These are phyloP conservation scores for Podaxis mareebaensis DNA, from an alignment of 768 basidiomycete species.

Conservation along the genomic window DNA sequence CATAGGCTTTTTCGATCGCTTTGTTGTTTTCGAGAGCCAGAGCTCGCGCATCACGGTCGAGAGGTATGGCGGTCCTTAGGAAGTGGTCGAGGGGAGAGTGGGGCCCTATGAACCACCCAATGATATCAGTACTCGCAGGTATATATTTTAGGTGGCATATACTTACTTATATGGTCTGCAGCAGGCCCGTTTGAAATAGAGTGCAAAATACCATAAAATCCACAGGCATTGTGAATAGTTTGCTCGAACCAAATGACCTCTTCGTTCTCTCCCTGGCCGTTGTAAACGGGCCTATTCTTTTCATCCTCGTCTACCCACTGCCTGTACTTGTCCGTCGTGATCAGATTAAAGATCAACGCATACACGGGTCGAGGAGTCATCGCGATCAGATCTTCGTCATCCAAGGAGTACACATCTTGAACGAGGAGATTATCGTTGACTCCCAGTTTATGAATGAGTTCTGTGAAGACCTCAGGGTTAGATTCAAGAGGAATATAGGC, in stretches of 20 bases:
- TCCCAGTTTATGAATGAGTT: slow-evolving; percentile 32
- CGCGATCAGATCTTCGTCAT: slow-evolving; percentile 32
- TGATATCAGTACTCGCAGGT: not conserved
- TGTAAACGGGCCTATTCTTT: slow-evolving; percentile 25
- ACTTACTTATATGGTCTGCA: slow-evolving; percentile 25
- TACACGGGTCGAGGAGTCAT: slow-evolving; percentile 31
- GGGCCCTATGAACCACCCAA: slow-evolving; percentile 18
- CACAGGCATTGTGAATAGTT: slow-evolving; percentile 39
- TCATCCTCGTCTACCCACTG: slow-evolving; percentile 23
- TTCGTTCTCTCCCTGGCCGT: slow-evolving; percentile 31
- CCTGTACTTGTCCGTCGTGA: slow-evolving; percentile 25
- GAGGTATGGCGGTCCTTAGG: slow-evolving; percentile 23
- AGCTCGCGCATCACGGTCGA: slow-evolving; percentile 30
- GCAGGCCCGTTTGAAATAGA: slow-evolving; percentile 30
- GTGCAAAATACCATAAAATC: slow-evolving; percentile 37
- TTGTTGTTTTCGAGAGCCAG: slow-evolving; percentile 29
- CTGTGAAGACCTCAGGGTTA: slow-evolving; percentile 37
- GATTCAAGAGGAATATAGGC: slow-evolving; percentile 38
- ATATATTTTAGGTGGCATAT: not conserved
- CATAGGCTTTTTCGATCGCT: slow-evolving; percentile 31
- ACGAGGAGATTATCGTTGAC: slow-evolving; percentile 28
- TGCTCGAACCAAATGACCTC: slow-evolving; percentile 38
- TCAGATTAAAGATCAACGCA: slow-evolving; percentile 33
- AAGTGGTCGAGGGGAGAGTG: slow-evolving; percentile 26
- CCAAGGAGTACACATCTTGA: slow-evolving; percentile 35